A percentile compares a stretch with the other conserved stretches of the same genome.
These are phyloP conservation scores for Talaromyces atroroseus DNA, from an alignment of 2,329 filamentous ascomycete genomes.

Conservation along the genomic window DNA sequence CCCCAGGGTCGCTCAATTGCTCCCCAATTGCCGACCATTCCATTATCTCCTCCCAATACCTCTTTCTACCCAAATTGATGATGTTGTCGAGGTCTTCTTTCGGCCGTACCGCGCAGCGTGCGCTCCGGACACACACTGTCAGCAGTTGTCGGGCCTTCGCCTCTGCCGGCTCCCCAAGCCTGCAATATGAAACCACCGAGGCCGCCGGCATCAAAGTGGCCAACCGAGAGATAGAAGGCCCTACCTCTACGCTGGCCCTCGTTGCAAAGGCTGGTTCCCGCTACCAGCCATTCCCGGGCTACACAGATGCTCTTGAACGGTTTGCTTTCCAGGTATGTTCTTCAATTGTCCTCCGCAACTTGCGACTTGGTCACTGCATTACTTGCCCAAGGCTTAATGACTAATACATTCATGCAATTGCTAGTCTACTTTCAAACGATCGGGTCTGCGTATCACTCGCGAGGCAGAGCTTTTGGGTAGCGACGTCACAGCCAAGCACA, in stretches of 20 bases:
- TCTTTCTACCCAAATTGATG: conserved; percentile 47
- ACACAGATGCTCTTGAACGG: conserved; percentile 84
- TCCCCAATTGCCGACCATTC: conserved; percentile 31
- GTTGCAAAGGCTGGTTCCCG: conserved; percentile 92
- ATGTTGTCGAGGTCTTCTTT: conserved; percentile 66
- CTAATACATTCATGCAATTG: conserved; percentile 21
- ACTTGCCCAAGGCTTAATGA: background rate
- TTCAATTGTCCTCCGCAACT: background rate
- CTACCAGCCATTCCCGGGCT: conserved; percentile 83
- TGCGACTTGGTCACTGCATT: background rate
- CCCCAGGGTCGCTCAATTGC: conserved; percentile 27
- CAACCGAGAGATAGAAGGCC: conserved; percentile 79
- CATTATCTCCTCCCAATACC: conserved; percentile 34
- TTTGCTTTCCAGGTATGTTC: conserved; percentile 89
- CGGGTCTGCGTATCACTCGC: conserved; percentile 85
- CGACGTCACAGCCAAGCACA: conserved; percentile 80
- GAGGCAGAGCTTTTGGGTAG: conserved; percentile 94
- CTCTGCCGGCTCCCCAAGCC: conserved; percentile 63
- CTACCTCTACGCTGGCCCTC: conserved; percentile 83
- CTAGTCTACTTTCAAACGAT: conserved; percentile 76
- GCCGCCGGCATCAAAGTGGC: conserved; percentile 86
- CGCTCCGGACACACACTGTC: conserved; percentile 52
- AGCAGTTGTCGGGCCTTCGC: conserved; percentile 58
- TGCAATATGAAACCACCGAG: conserved; percentile 83
- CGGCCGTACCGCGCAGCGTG: conserved; percentile 59